Evolutionary conservation across 164 flowering plant genomes (phyloP), one percentile per base, ranked within the genome.

Genomic region (Magnolia sinica): DNA sequence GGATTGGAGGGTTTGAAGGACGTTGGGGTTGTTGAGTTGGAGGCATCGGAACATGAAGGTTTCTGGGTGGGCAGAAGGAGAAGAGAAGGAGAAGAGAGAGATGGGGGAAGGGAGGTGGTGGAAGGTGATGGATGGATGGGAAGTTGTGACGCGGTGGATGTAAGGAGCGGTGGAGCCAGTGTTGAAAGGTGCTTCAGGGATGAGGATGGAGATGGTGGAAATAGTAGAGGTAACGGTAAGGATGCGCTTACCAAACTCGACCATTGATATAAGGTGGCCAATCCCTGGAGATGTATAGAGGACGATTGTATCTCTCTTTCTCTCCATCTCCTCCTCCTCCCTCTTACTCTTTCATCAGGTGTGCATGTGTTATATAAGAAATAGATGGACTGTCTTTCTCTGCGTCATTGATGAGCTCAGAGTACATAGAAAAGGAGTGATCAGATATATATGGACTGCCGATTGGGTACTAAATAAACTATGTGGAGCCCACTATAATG

Each of bases 261-360:
- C 86, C 87, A 87, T 84, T 77, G 89, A 73, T 61, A 81, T 64
- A 0, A 87, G 74, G 63, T 87, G 89, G 29, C 87, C 86, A 16
- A 81, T 83, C 1, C 64, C 77, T 6, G 86, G 83, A 2, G 84
- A 52, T 3, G 89, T 87, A 61, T 82, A 87, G 13, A 84, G 64
- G 16, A 86, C 84, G 31, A 86, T 24, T 2, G 65, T 63, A 14
- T 63, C 65, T 0, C 22, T 63, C 23, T 63, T 63, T 63, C 59
- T 70, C 22, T 37, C 23, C 51, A 1, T 51, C 73, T 45, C 19
- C 73, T 68, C 4, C 7, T 37, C 45, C 7, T 3, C 45, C 7
- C 45, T 37, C 45, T 37, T 37, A 5, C 45, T 5, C 45, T 5
- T 4, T 5, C 4, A 5, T 37, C 4, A 4, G 45, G 7, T 37